Evolutionary conservation across 352 stramenopile genomes (phyloP).

Genomic region (Pythium vanterpoolii): DNA sequence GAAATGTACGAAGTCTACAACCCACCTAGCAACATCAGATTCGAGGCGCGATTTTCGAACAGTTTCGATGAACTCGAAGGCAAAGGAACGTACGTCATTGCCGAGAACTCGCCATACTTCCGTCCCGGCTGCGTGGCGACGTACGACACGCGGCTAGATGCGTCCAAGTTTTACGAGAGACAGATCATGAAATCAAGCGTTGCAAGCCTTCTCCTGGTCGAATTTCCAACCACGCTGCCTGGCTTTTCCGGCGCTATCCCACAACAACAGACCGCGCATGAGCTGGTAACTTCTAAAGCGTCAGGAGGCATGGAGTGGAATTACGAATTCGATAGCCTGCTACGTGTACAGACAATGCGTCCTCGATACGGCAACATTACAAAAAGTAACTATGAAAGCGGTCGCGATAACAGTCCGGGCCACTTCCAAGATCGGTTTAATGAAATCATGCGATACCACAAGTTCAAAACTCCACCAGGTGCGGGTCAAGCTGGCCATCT

Average conservation of each 20-base stretch:
- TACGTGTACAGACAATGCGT: too few species aligned
- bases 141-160: neutral
- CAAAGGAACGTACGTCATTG: slow-evolving; percentile 3
- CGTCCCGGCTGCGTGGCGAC: neutral
- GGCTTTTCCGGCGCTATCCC: too few species aligned
- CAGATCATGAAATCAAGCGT: too few species aligned
- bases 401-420: neutral
- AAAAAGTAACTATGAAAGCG: neutral
- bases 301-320: too few species aligned
- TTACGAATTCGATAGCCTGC: too few species aligned
- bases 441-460: neutral
- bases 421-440: neutral
- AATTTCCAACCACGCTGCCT: too few species aligned
- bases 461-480: too few species aligned
- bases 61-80: neutral
- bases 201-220: too few species aligned
- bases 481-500: slow-evolving; percentile 8
- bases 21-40: neutral
- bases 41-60: neutral
- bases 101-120: neutral
- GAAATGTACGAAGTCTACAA: too few species aligned
- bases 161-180: neutral
- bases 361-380: neutral
- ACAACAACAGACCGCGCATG: too few species aligned
- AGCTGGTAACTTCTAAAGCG: too few species aligned